These are phyloP conservation scores for Diplodia corticola DNA, from an alignment of 2,329 filamentous ascomycete genomes.

Conservation along the genomic window DNA sequence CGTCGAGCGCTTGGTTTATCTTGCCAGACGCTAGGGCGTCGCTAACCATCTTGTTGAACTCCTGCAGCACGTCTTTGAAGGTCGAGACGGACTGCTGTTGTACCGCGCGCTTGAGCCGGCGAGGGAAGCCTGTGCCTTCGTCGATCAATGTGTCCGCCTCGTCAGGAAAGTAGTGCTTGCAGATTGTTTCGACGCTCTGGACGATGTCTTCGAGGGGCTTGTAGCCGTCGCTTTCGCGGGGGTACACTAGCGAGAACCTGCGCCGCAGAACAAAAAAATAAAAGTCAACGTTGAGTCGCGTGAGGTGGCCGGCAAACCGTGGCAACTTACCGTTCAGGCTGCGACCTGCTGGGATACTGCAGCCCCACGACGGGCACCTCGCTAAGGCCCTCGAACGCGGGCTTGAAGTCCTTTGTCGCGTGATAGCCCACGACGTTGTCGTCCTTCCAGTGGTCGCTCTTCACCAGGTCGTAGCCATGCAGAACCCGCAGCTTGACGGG, in stretches of 20 bases:
- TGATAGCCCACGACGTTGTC: constrained; percentile 15
- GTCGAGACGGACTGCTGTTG: constrained; percentile 65
- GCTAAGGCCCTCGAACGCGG: constrained; percentile 50
- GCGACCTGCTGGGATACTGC: constrained; percentile 78
- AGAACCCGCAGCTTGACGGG: constrained; percentile 33
- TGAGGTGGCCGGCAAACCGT: constrained; percentile 28
- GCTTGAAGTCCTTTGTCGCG: constrained; percentile 49
- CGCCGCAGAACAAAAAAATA: not conserved
- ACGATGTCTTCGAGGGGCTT: constrained; percentile 63
- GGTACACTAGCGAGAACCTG: constrained; percentile 73
- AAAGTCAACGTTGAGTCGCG: constrained; percentile 28
- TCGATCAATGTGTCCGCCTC: constrained; percentile 68
- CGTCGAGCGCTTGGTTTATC: constrained; percentile 70
- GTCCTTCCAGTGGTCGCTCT: constrained; percentile 34
- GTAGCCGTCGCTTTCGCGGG: constrained; percentile 71
- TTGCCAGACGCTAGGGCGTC: constrained; percentile 65
- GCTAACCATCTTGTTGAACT: constrained; percentile 74
- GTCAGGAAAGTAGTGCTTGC: constrained; percentile 74
- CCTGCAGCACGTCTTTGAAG: constrained; percentile 70
- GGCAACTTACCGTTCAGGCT: constrained; percentile 62
- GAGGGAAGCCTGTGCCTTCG: constrained; percentile 71
- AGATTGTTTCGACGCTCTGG: constrained; percentile 58
- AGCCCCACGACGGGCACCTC: constrained; percentile 60
- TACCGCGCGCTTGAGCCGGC: constrained; percentile 73
- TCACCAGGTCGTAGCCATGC: constrained; percentile 45